Base-by-base conservation (phyloP, 2,329 filamentous ascomycete species). In the Fusarium keratoplasticum region DNA sequence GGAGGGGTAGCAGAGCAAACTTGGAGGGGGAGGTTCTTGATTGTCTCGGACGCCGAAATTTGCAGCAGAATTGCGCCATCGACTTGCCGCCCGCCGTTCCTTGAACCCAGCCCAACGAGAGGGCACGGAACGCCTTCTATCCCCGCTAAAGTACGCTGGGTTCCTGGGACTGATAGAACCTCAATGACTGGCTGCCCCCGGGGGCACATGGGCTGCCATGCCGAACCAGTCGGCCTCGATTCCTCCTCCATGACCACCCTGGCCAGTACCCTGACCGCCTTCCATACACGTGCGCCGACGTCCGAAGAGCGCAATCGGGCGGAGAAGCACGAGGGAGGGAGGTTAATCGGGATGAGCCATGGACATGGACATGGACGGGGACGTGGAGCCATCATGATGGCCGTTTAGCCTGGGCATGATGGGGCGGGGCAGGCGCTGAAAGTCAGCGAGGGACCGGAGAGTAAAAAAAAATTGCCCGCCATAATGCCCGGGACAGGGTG, bases 231-330 rank as follows among this genome's bases (percentile, higher is more conserved):
- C 67, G 71, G 73, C 71, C 75, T 66, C 40, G 66, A 67, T 55
- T 35, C 36, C 66, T 36, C 36, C 54, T 38, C 50, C 60, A 40
- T 59, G 40, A 67, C 52, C 69, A 36, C 64, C 71, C 62, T 64
- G 74, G 68, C 77, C 76, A 78, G 76, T 79, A 66, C 76, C 74
- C 66, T 78, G 77, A 78, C 73, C 75, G 76, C 71, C 76, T 78
- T 70, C 61, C 70, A 74, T 42, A 76, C 77, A 79, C 77, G 77
- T 79, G 77, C 73, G 66, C 44, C 63, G 36, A 59, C 44, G 61
- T 66, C 65, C 60, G 71, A 69, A 70, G 60, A 75, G 61, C 60
- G 63, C 50, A 64, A 67, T 75, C 64, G 66, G 61, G 61, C 50
- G 57, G 67, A 66, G 60, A 52, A 36, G 35, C 25, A 20, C 31